Percentiles rank a stretch among this genome's conserved stretches.
Conservation (phyloP, 345 rosid species). For the Reutealis trisperma region DNA sequence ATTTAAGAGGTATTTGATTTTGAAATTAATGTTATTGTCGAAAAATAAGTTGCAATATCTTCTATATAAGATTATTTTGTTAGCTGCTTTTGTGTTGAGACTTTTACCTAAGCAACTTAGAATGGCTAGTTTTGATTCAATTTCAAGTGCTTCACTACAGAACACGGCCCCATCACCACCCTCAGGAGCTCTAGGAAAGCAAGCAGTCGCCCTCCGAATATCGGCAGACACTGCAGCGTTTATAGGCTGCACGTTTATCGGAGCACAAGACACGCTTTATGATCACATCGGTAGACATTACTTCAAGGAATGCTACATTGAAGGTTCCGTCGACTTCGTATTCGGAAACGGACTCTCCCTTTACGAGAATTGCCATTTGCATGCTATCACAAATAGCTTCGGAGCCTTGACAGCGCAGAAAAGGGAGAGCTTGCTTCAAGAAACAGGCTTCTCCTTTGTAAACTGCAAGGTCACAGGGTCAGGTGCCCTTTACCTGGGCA, state of each 20-base stretch:
- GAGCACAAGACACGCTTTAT: slow-evolving; percentile 48
- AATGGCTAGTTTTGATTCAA: not conserved
- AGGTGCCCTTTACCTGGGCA: slow-evolving; percentile 41
- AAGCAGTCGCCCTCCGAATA: slow-evolving; percentile 48
- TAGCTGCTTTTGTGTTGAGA: not conserved
- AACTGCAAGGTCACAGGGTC: slow-evolving; percentile 47
- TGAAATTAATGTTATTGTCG: too few species aligned
- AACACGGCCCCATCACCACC: slow-evolving; percentile 46
- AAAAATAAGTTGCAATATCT: not conserved
- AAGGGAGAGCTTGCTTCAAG: slow-evolving; percentile 34
- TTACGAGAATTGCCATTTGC: slow-evolving; percentile 43
- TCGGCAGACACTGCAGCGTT: slow-evolving; percentile 47
- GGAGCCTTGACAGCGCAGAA: slow-evolving; percentile 47
- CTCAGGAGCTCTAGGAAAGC: slow-evolving; percentile 45
- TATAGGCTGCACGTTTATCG: slow-evolving; percentile 40
- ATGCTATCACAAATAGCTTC: slow-evolving; percentile 39
- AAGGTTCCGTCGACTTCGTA: slow-evolving; percentile 48
- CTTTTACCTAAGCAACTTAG: too few species aligned
- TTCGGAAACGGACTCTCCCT: slow-evolving; percentile 50
- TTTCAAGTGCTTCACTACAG: slow-evolving; percentile 13
- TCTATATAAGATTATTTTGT: not conserved
- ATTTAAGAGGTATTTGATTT: too few species aligned
- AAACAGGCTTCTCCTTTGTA: slow-evolving; percentile 45
- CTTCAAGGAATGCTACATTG: slow-evolving; percentile 43
- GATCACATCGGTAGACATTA: slow-evolving; percentile 50